A percentile compares a stretch with the other conserved stretches of the same genome.
Evolutionary conservation across 2,329 filamentous ascomycete genomes (phyloP).

Genomic region (Piedraia hortae): DNA sequence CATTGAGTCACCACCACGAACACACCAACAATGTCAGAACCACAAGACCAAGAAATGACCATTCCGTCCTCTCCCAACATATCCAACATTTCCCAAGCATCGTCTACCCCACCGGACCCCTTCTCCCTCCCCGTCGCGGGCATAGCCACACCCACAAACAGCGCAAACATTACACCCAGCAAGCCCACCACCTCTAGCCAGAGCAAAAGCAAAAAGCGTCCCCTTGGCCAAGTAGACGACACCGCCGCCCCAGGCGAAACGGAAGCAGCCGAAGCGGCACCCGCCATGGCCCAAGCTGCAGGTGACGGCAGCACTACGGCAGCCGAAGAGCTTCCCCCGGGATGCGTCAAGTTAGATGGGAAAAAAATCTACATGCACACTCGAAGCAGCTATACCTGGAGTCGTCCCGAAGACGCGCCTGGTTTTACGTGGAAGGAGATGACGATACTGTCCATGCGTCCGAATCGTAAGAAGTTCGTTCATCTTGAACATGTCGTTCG

Average conservation of each 20-base stretch:
- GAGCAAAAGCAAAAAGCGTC: slow-evolving; percentile 14
- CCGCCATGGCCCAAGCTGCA: neutral
- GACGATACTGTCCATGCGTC: slow-evolving; percentile 29
- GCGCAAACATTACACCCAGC: neutral
- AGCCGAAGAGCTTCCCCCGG: too few species aligned
- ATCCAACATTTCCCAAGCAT: too few species aligned
- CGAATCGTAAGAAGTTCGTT: too few species aligned
- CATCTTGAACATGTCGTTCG: too few species aligned
- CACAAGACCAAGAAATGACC: too few species aligned
- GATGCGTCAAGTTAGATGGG: too few species aligned
- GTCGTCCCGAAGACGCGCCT: slow-evolving; percentile 16
- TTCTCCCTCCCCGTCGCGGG: too few species aligned
- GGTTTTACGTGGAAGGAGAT: slow-evolving; percentile 27
- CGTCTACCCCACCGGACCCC: too few species aligned
- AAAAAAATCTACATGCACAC: slow-evolving; percentile 6
- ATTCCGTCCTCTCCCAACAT: too few species aligned
- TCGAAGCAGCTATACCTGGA: slow-evolving; percentile 11
- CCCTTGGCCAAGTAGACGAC: slow-evolving; percentile 12
- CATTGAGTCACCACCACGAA: too few species aligned
- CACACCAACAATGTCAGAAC: too few species aligned
- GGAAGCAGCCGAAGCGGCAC: slow-evolving; percentile 1
- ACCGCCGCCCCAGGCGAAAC: slow-evolving; percentile 6
- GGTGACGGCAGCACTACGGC: neutral
- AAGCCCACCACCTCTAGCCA: slow-evolving; percentile 1
- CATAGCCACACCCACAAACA: slow-evolving; percentile 1